Evolutionary conservation across 2,329 filamentous ascomycete genomes (phyloP), one percentile per base, ranked within the genome.

Genomic region (Talaromyces sp.): DNA sequence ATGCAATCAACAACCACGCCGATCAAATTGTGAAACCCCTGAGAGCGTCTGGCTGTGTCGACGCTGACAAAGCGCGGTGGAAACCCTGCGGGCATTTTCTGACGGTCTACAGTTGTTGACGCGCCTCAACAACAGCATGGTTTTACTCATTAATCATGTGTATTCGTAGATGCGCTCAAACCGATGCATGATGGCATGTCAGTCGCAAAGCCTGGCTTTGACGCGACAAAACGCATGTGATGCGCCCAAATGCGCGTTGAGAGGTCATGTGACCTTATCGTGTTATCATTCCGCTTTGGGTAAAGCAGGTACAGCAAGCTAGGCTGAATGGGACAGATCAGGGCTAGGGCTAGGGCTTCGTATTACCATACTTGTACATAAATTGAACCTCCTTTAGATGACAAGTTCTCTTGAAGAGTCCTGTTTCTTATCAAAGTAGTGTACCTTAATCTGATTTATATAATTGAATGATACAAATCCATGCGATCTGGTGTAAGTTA

Each of bases 1-100:
- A 86, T 82, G 58, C 82, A 83, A 70, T 94, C 90, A 61, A 86
- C 85, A 3, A 94, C 85, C 4, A 94, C 77, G 1, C 92, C 93
- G 60, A 92, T 84, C 47, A 95, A 78, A 76, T 81, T 89, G 68
- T 88, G 80, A 6, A 33, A 73, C 68, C 31, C 69, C 9, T 68
- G 56, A 54, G 75, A 63, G 27, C 74, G 73, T 22, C 60, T 83
- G 76, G 67, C 87, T 73, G 67, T 77, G 72, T 69, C 83, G 75
- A 86, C 76, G 49, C 78, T 75, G 5, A 77, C 73, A 69, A 86
- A 86, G 43, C 77, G 76, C 1, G 73, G 64, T 3, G 82, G 82
- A 17, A 79, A 69, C 4, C 68, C 41, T 17, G 65, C 67, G n/a
- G 70, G 71, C 68, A 64, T 71, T 58, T 35, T 57, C 25, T 37